Conservation (phyloP, 108 stramenopile species). For the Mediolabrus comicus region DNA sequence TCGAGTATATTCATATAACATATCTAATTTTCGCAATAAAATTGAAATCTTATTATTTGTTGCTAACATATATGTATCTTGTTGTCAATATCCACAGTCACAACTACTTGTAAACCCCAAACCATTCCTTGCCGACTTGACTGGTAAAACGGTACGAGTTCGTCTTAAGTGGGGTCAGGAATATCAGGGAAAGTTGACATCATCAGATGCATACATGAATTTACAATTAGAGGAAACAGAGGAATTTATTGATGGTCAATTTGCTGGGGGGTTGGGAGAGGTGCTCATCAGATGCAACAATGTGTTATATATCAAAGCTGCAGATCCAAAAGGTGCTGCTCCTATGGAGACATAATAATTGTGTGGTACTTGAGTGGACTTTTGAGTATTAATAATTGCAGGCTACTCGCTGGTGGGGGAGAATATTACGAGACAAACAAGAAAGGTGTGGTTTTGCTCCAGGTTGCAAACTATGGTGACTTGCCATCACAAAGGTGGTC, state of each 20-base stretch:
- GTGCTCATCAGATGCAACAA: slow-evolving; percentile 98
- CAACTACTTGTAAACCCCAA: slow-evolving; percentile 98
- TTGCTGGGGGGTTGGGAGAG: slow-evolving; percentile 95
- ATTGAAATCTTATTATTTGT: background rate
- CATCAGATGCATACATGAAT: slow-evolving; percentile 98
- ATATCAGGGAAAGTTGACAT: slow-evolving; percentile 90
- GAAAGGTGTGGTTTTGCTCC: too few relatives aligned
- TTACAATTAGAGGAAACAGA: slow-evolving; percentile 88
- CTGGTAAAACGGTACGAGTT: slow-evolving; percentile 91
- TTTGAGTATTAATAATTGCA: too few relatives aligned
- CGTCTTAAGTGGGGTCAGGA: slow-evolving; percentile 99
- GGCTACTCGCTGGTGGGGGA: too few relatives aligned
- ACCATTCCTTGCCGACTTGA: slow-evolving; percentile 94
- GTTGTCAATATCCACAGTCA: slow-evolving; percentile 16
- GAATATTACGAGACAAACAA: too few relatives aligned
- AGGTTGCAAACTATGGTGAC: too few relatives aligned
- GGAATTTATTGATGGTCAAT: slow-evolving; percentile 94
- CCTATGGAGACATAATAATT: slow-evolving; percentile 28
- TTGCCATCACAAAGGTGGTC: background rate
- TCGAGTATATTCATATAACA: background rate
- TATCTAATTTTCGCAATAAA: background rate
- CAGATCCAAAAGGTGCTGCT: slow-evolving; percentile 24
- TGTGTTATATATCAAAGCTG: slow-evolving; percentile 93
- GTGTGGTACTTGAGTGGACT: background rate
- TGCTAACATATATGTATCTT: background rate